Evolutionary conservation across 805 yeast genomes (phyloP).

Genomic region (Sugiyamaella marilandica): DNA sequence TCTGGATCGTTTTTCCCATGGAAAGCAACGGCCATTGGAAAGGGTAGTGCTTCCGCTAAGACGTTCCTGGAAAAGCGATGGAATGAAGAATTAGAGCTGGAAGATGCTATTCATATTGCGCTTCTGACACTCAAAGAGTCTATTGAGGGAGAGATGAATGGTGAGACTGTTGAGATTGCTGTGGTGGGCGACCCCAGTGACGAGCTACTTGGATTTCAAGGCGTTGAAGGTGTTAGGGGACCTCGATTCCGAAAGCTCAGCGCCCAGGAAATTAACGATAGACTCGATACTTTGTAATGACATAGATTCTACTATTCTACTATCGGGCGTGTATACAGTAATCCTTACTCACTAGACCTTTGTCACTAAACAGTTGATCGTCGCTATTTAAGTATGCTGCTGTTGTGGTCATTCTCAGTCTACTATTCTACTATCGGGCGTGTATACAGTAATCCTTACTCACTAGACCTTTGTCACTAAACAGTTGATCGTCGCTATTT

Average conservation of each 20-base stretch:
- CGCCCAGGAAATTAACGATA: constrained; percentile 90
- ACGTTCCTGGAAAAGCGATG: constrained; percentile 96
- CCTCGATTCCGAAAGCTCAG: constrained; percentile 84
- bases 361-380: no score
- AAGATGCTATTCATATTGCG: constrained; percentile 97
- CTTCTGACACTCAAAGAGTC: constrained; percentile 90
- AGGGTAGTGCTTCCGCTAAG: constrained; percentile 93
- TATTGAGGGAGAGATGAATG: constrained; percentile 96
- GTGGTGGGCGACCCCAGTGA: constrained; percentile 81
- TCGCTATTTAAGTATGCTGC: no score
- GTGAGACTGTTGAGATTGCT: constrained; percentile 91
- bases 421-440: no score
- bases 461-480: no score
- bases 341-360: no score
- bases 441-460: no score
- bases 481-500: no score
- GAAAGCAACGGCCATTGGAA: constrained; percentile 99
- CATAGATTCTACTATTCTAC: no score
- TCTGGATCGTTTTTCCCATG: constrained; percentile 97
- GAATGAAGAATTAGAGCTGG: constrained; percentile 95
- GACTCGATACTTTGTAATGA: constrained; percentile 77
- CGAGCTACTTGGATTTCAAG: constrained; percentile 76
- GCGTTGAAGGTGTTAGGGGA: constrained; percentile 71
- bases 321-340: no score
- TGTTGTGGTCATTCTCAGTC: no score